Base-by-base conservation (phyloP, 306 rosid genomes). In the Prunus kanzakura region DNA sequence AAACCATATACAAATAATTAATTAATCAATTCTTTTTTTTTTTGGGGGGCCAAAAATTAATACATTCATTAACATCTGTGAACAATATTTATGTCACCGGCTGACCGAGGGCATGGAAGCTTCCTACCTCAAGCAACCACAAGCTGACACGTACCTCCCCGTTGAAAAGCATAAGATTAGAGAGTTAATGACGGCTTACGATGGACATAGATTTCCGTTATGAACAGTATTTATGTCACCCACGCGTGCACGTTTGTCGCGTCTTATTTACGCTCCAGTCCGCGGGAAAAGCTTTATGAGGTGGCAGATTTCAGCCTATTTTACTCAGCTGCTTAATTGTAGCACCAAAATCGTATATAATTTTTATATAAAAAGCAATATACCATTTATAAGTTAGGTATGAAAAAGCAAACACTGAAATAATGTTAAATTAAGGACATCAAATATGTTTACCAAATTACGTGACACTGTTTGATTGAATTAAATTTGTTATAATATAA, bases 121-220 rank as follows among this genome's bases (percentile, higher is more conserved):
- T 69, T 41, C 35, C 38, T 61, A 8, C 58, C 60, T 43, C 51
- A 8, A 71, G 29, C 55, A 38, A 27, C 54, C 32, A 38, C 1
- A 3, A 43, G 3, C 0, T 29, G 77, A 67, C 83, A 71, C 83
- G 75, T 65, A 18, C 1, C 4, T 0, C 6, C 6, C 38, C 0
- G 18, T 15, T 32, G 30, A 7, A 46, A 25, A 22, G 35, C 13
- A 0, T 3, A 32, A 27, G 20, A 9, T 32, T 18, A 12, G 50
- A 25, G 38, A 43, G 18, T 12, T 43, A 69, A 27, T 8, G 46
- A 46, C 13, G 71, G 76, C 20, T 23, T 19, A 57, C 49, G 76
- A 75, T 16, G 3, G 65, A 35, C 4, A 56, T n/a, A 49, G n/a
- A 63, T 64, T 66, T 74, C 65, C 6, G 75, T 66, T 72, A 11